These are phyloP conservation scores for Tricholoma sp. DNA, from an alignment of 768 basidiomycete species.

Conservation along the genomic window DNA sequence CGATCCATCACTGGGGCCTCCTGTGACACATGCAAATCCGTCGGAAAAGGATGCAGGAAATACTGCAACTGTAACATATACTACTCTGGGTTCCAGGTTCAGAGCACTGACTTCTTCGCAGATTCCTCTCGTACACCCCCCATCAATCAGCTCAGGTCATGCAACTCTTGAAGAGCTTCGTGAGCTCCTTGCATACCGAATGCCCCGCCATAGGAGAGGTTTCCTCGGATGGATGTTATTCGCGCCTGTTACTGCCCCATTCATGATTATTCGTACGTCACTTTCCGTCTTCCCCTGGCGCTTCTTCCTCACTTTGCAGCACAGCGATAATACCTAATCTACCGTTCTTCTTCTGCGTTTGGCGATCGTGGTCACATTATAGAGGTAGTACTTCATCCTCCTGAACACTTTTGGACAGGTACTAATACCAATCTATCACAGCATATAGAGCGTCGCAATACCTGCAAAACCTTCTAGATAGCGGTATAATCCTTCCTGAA, in stretches of 20 bases:
- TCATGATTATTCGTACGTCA: conserved; percentile 68
- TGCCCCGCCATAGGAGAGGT: conserved; percentile 61
- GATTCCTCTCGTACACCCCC: conserved; percentile 66
- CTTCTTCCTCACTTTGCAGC: neutral
- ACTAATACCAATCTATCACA: conserved; percentile 17
- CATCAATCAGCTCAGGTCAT: conserved; percentile 30
- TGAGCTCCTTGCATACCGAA: conserved; percentile 45
- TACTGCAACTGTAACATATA: conserved; percentile 4
- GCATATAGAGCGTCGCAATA: conserved; percentile 71
- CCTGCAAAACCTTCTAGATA: conserved; percentile 53
- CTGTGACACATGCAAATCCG: conserved; percentile 23
- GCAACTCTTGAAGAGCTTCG: conserved; percentile 43
- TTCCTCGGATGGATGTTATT: conserved; percentile 62
- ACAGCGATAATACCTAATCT: conserved; percentile 78
- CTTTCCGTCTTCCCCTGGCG: neutral
- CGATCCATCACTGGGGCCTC: conserved; percentile 66
- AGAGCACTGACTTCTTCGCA: conserved; percentile 20
- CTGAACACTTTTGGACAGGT: neutral
- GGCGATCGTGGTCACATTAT: conserved; percentile 85
- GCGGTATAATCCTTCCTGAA: conserved; percentile 51
- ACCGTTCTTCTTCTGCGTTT: conserved; percentile 81
- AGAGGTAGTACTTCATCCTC: conserved; percentile 39
- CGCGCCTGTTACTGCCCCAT: conserved; percentile 70
- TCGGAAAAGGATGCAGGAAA: conserved; percentile 15
- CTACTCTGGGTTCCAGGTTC: neutral